These are phyloP conservation scores for Blastobotrys indianensis DNA, from an alignment of 1,139 yeast genomes.

Conservation along the genomic window DNA sequence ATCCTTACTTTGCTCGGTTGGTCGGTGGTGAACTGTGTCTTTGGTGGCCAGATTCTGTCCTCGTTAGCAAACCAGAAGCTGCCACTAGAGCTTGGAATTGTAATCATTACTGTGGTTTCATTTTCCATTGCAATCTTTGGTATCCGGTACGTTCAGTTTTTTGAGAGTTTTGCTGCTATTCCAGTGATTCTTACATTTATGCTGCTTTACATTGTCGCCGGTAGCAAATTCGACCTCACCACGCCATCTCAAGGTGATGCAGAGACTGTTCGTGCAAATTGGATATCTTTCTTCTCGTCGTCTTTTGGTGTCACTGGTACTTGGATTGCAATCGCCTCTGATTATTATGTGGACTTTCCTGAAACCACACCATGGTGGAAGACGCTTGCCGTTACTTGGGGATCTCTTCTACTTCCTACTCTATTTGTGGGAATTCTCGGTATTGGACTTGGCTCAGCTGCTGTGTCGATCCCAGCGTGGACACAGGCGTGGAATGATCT, in stretches of 20 bases:
- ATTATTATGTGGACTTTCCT: slow-evolving; percentile 78
- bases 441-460: slow-evolving; percentile 63
- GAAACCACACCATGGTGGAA: slow-evolving; percentile 57
- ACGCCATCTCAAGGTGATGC: slow-evolving; percentile 40
- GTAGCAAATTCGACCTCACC: slow-evolving; percentile 44
- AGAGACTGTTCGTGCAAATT: slow-evolving; percentile 50
- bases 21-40: slow-evolving; percentile 78
- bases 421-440: slow-evolving; percentile 74
- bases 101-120: slow-evolving; percentile 60
- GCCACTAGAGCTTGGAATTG: slow-evolving; percentile 67
- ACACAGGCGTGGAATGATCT: slow-evolving; percentile 46
- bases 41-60: slow-evolving; percentile 76
- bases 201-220: slow-evolving; percentile 62
- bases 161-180: slow-evolving; percentile 62
- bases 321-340: slow-evolving; percentile 87
- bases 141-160: slow-evolving; percentile 59
- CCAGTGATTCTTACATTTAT: slow-evolving; percentile 68
- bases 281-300: slow-evolving; percentile 68
- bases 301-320: slow-evolving; percentile 79
- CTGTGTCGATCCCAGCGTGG: slow-evolving; percentile 56
- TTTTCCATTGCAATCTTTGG: slow-evolving; percentile 70
- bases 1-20: slow-evolving; percentile 79
- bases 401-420: slow-evolving; percentile 68
- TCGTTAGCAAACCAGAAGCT: slow-evolving; percentile 57
- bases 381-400: slow-evolving; percentile 57